Percentiles rank a stretch among this genome's conserved stretches.
Conservation (phyloP, 2,329 filamentous ascomycete species). For the Diaporthe aspalathi region DNA sequence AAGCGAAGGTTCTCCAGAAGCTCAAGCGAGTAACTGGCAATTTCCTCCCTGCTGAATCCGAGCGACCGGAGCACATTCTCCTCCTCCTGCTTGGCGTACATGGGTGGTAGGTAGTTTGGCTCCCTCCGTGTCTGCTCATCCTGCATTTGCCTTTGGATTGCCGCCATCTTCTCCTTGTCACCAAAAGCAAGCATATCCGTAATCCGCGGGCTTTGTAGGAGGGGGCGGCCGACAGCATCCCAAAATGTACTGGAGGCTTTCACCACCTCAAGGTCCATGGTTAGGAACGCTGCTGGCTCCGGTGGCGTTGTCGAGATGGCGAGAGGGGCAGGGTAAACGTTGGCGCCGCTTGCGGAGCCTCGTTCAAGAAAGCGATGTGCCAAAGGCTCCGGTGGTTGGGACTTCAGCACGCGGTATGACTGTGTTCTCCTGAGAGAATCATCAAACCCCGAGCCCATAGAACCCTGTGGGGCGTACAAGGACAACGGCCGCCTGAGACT, state of each 20-base stretch:
- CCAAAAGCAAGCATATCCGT: constrained; percentile 63
- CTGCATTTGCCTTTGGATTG: constrained; percentile 64
- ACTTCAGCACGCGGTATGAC: constrained; percentile 66
- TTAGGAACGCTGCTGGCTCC: constrained; percentile 69
- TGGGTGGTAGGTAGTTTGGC: constrained; percentile 73
- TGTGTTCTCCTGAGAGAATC: constrained; percentile 58
- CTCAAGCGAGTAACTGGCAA: constrained; percentile 63
- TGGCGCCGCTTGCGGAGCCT: constrained; percentile 60
- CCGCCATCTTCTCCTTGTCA: constrained; percentile 64
- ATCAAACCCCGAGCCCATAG: constrained; percentile 58
- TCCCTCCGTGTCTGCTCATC: constrained; percentile 69
- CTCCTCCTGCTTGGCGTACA: constrained; percentile 66
- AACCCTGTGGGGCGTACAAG: constrained; percentile 60
- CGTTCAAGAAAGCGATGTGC: constrained; percentile 64
- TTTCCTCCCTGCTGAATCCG: constrained; percentile 64
- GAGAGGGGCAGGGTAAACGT: constrained; percentile 59
- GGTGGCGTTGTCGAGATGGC: constrained; percentile 54
- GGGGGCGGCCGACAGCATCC: constrained; percentile 64
- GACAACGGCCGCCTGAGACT: constrained; percentile 62
- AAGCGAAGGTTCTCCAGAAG: constrained; percentile 68
- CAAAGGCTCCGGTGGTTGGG: constrained; percentile 61
- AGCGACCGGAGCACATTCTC: constrained; percentile 66
- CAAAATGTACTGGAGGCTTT: constrained; percentile 67
- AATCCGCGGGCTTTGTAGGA: constrained; percentile 62
- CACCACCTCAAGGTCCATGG: constrained; percentile 67